Evolutionary conservation across 495 filamentous ascomycete species (phyloP).

Genomic region (Penicillium cinerascens): DNA sequence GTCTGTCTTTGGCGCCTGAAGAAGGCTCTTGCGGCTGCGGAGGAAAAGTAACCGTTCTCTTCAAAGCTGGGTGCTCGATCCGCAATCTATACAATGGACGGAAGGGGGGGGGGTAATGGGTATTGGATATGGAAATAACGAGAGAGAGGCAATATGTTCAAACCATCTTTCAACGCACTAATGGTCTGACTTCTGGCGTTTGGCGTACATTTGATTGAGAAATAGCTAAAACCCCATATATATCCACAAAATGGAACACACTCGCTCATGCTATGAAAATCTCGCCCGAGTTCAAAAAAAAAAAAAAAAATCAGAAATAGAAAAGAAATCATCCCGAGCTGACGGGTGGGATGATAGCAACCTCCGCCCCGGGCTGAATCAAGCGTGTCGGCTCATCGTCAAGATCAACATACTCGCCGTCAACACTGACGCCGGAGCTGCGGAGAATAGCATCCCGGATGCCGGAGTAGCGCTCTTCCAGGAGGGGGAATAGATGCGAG

Average conservation of each 20-base stretch:
- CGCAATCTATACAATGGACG: neutral
- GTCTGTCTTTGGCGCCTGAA: slow-evolving; percentile 57
- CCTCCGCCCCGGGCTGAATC: slow-evolving; percentile 80
- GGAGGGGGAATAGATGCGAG: slow-evolving; percentile 57
- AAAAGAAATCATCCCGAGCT: slow-evolving; percentile 50
- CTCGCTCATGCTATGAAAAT: neutral
- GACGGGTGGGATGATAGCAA: slow-evolving; percentile 95
- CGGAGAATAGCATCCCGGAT: slow-evolving; percentile 67
- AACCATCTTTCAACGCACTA: neutral
- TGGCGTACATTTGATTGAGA: neutral
- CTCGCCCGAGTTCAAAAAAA: neutral
- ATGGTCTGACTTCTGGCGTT: slow-evolving; percentile 1
- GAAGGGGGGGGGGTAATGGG: no score
- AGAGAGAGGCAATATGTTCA: neutral
- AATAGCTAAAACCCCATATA: neutral
- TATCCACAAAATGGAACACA: neutral
- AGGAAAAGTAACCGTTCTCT: slow-evolving; percentile 18
- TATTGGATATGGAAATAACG: neutral
- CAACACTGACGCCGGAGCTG: slow-evolving; percentile 80
- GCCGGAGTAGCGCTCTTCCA: slow-evolving; percentile 82
- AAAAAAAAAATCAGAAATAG: no score
- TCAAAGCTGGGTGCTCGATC: neutral
- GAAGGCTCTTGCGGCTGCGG: slow-evolving; percentile 29
- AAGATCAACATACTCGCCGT: slow-evolving; percentile 84
- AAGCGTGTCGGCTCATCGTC: slow-evolving; percentile 31